These are phyloP conservation scores for Golubevia sp. DNA, from an alignment of 1,284 basidiomycete genomes.

Conservation along the genomic window DNA sequence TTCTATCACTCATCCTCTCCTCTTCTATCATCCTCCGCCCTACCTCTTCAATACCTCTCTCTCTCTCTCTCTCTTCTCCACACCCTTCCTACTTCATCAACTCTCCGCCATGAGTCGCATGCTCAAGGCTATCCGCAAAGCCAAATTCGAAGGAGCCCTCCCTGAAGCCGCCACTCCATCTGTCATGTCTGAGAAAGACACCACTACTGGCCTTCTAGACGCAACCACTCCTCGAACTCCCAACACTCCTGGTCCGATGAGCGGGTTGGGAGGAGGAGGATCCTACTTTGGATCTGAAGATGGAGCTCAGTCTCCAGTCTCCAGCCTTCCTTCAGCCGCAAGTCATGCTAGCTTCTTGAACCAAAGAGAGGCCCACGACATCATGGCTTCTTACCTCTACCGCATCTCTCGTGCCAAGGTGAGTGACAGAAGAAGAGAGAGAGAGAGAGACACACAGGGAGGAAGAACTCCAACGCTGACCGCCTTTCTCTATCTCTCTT, in stretches of 20 bases:
- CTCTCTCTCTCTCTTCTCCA: too few relatives aligned
- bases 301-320: neutral
- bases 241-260: neutral
- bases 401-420: constrained; percentile 10
- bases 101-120: neutral
- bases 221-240: neutral
- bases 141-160: neutral
- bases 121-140: neutral
- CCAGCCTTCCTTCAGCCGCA: neutral
- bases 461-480: too few relatives aligned
- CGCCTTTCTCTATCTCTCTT: too few relatives aligned
- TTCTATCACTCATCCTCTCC: neutral
- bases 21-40: neutral
- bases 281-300: neutral
- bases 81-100: neutral
- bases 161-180: neutral
- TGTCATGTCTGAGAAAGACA: neutral
- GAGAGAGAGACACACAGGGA: too few relatives aligned
- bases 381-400: constrained; percentile 32
- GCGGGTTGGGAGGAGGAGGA: neutral
- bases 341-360: constrained; percentile 1
- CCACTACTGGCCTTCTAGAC: neutral
- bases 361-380: constrained; percentile 24
- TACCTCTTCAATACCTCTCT: neutral
- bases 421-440: too few relatives aligned